phyloP scores from a whole-genome alignment of 805 yeast genomes.

The Monosporozyma servazzii region DNA sequence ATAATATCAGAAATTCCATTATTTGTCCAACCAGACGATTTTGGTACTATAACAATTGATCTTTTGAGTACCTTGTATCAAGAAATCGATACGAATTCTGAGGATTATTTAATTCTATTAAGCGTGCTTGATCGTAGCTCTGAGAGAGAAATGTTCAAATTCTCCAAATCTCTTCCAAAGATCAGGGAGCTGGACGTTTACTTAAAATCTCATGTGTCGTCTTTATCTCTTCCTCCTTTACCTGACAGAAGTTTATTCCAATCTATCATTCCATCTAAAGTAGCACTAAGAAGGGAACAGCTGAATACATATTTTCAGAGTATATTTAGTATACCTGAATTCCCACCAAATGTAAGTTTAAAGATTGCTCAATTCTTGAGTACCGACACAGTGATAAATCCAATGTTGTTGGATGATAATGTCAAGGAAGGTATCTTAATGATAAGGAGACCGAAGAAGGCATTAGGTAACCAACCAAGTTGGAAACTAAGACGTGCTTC shows the following conservation, averaged over 20 bases:
- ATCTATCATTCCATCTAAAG: slow-evolving; percentile 44
- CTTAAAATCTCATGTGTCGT: slow-evolving; percentile 46
- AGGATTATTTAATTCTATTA: slow-evolving; percentile 53
- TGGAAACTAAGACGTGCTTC: slow-evolving; percentile 70
- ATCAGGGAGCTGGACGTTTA: slow-evolving; percentile 53
- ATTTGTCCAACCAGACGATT: slow-evolving; percentile 51
- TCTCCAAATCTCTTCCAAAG: slow-evolving; percentile 54
- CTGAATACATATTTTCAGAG: slow-evolving; percentile 53
- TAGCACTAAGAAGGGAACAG: slow-evolving; percentile 48
- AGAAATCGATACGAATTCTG: slow-evolving; percentile 35
- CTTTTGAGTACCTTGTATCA: slow-evolving; percentile 41
- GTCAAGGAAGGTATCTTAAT: slow-evolving; percentile 56
- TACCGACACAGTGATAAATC: slow-evolving; percentile 55
- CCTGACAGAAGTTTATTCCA: slow-evolving; percentile 60
- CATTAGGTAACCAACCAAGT: slow-evolving; percentile 43
- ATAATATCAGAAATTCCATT: slow-evolving; percentile 34
- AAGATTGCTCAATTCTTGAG: slow-evolving; percentile 58
- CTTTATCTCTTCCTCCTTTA: slow-evolving; percentile 42
- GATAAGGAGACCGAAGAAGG: slow-evolving; percentile 44
- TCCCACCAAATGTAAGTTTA: slow-evolving; percentile 44
- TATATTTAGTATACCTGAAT: slow-evolving; percentile 46
- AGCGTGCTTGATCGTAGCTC: slow-evolving; percentile 54
- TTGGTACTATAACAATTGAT: slow-evolving; percentile 40
- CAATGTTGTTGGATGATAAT: slow-evolving; percentile 42
- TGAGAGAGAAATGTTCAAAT: slow-evolving; percentile 63